Evolutionary conservation across 805 yeast genomes (phyloP).

Genomic region (Saccharomycodes ludwigii): DNA sequence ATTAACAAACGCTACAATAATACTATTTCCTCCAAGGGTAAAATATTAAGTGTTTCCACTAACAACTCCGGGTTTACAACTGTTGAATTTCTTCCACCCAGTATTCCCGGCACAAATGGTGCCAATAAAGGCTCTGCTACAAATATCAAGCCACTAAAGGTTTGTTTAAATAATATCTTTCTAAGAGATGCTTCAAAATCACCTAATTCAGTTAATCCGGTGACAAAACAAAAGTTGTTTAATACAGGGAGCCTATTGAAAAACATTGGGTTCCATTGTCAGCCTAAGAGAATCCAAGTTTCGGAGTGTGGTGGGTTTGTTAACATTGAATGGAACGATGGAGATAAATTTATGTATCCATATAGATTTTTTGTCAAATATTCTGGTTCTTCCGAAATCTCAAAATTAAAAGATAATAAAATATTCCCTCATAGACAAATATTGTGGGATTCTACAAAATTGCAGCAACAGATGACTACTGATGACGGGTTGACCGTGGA

Average conservation of each 20-base stretch:
- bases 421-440: slow-evolving; percentile 21
- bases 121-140: too few species aligned
- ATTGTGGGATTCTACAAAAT: slow-evolving; percentile 29
- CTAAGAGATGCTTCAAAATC: slow-evolving; percentile 53
- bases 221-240: slow-evolving; percentile 49
- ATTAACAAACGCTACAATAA: too few species aligned
- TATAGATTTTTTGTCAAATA: slow-evolving; percentile 34
- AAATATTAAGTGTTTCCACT: too few species aligned
- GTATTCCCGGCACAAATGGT: too few species aligned
- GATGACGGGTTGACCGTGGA: slow-evolving; percentile 19
- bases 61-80: too few species aligned
- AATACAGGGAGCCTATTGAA: slow-evolving; percentile 40
- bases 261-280: too few species aligned
- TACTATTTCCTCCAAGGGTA: too few species aligned
- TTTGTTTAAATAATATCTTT: slow-evolving; percentile 38
- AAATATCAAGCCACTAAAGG: slow-evolving; percentile 13
- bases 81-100: too few species aligned
- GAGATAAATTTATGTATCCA: slow-evolving; percentile 31
- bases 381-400: slow-evolving; percentile 25
- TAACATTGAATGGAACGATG: slow-evolving; percentile 37
- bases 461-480: slow-evolving; percentile 15
- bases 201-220: slow-evolving; percentile 36
- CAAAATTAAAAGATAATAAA: slow-evolving; percentile 17
- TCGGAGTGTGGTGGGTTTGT: slow-evolving; percentile 23
- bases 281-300: slow-evolving; percentile 27